phyloP scores from a whole-genome alignment of 164 flowering plant genomes.

The Sedum album region DNA sequence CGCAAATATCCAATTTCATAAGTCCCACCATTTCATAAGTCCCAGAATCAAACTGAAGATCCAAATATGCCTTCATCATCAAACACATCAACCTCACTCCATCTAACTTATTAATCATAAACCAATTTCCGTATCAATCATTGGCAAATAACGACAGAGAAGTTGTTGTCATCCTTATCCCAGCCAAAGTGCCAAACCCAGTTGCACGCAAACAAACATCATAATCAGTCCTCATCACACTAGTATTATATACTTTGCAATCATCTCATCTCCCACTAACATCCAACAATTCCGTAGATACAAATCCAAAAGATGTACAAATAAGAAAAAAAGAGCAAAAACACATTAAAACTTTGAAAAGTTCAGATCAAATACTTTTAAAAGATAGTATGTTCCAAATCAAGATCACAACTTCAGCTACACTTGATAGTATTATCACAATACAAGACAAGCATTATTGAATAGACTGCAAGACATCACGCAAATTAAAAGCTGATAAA shows the following conservation, averaged over 20 bases:
- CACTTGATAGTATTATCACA: not conserved
- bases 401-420: not conserved
- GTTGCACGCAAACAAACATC: not conserved
- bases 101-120: not conserved
- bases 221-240: not conserved
- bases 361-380: too few relatives aligned
- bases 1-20: not conserved
- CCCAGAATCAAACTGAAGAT: not conserved
- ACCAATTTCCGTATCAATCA: not conserved
- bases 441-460: not conserved
- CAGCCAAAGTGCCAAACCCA: not conserved
- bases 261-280: not conserved
- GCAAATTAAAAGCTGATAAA: not conserved
- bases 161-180: not conserved
- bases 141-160: not conserved
- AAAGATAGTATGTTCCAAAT: not conserved
- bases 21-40: too few relatives aligned
- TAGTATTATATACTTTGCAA: not conserved
- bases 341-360: not conserved
- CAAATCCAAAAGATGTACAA: not conserved
- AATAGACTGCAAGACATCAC: not conserved
- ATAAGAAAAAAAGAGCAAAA: not conserved
- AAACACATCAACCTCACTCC: constrained; percentile 6
- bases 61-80: constrained; percentile 3
- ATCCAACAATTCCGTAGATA: not conserved